A percentile compares a stretch with the other conserved stretches of the same genome.
These are phyloP conservation scores for Candida ovalis DNA, from an alignment of 805 yeast genomes.

Conservation along the genomic window DNA sequence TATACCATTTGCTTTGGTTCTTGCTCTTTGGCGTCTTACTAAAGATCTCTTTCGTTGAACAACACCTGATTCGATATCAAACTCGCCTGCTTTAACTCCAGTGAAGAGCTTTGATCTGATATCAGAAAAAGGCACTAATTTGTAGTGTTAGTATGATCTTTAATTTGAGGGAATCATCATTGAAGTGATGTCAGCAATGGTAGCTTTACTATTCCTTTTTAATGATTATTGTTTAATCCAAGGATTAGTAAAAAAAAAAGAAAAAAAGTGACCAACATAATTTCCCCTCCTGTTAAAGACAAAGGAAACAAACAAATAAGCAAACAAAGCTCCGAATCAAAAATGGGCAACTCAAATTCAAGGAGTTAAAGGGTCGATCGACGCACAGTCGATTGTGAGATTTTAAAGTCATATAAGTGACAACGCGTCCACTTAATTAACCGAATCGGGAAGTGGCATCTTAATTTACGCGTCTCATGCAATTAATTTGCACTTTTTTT, in stretches of 20 bases:
- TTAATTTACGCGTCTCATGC: too few relatives aligned
- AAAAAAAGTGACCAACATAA: too few relatives aligned
- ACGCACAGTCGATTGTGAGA: not conserved
- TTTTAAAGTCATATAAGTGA: not conserved
- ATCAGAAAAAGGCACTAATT: not conserved
- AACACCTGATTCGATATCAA: conserved; percentile 30
- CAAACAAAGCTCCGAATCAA: too few relatives aligned
- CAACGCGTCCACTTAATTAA: conserved; percentile 1
- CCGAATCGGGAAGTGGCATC: not conserved
- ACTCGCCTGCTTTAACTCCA: not conserved
- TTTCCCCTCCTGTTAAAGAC: too few relatives aligned
- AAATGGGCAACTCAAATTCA: too few relatives aligned
- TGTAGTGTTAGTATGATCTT: not conserved
- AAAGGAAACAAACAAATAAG: not conserved
- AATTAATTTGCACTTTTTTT: not conserved
- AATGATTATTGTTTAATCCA: too few relatives aligned
- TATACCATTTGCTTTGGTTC: not conserved
- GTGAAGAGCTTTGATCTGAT: not conserved
- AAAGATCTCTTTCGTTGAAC: conserved; percentile 59
- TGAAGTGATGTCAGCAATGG: not conserved
- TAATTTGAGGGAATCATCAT: not conserved
- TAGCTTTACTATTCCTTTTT: not conserved
- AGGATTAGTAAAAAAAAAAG: not conserved
- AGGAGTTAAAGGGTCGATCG: too few relatives aligned
- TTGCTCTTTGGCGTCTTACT: conserved; percentile 78